Base-by-base conservation (phyloP, 306 rosid genomes). In the Abrus pulchellus region DNA sequence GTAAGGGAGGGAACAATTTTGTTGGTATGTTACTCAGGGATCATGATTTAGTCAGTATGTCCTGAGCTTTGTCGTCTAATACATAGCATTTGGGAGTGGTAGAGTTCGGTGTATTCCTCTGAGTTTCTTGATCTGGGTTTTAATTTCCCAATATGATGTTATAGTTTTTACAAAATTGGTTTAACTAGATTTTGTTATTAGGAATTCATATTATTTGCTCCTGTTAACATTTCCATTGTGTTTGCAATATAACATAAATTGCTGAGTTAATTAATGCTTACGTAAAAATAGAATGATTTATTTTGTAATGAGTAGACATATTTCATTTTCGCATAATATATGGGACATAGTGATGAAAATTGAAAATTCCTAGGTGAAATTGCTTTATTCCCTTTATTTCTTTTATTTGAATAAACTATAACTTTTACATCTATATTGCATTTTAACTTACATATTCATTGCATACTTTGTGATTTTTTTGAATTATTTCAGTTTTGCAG, bases 401-500 rank as follows among this genome's bases (percentile, higher is more conserved):
- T 11, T 61, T 34, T 9, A 27, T 69, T 70, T 70, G 38, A 40
- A 36, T 57, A 29, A 67, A 63, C 74, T 78, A 7, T 34, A 75
- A 59, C 5, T 14, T 43, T 61, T 45, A 66, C 34, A 65, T 59
- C 27, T 14, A 41, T 12, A 43, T 68, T 57, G 30, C 45, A 75
- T 73, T 52, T 81, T 55, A 60, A 7, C 30, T 53, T 68, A 5
- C 59, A 44, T 74, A 43, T n/a, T 76, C 43, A 11, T 70, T 61
- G 28, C 77, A 64, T 83, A 55, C 34, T 75, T 54, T 40, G 49
- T 83, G 78, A 36, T 44, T 75, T 77, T 79, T 89, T 86, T 89
- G 79, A 73, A 79, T 83, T 77, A 86, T 86, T 89, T 73, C 94
- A 96, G 99, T 96, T 89, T 84, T 96, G 90, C 98, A 96, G 90